Evolutionary conservation across 2,329 filamentous ascomycete genomes (phyloP), one percentile per base, ranked within the genome.

Genomic region (Aaosphaeria arxii): DNA sequence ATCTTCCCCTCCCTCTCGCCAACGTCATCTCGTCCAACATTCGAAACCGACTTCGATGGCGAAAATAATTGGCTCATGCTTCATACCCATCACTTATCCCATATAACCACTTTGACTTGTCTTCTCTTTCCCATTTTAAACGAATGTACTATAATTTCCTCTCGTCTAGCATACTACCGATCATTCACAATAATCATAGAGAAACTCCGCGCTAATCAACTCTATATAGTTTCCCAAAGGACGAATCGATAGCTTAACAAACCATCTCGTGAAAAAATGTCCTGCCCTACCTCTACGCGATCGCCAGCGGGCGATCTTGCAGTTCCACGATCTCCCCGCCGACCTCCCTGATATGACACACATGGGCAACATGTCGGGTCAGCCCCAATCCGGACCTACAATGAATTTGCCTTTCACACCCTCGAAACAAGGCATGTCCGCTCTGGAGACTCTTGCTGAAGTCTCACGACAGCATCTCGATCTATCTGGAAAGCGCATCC

Each of bases 221-320:
- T 24, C 17, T 24, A 24, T 24, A 24, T 24, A 76, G 70, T 96
- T 96, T 54, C 88, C 89, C 54, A 95, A 95, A 67, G 91, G 91
- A 52, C 84, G 91, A 53, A 87, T 89, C 62, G 91, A 96, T 64
- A 89, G 84, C 60, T 74, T 96, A 51, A 87, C 84, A 40, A 85
- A 80, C 53, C 91, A 96, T 65, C 79, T 96, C 47, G 86, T 89
- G 45, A 94, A 91, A 69, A 90, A 88, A 76, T 96, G 91, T 67
- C 88, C 88, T 38, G 87, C 86, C 46, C 85, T 95, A 45, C 83
- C 85, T 53, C 77, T 87, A 53, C 79, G 82, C 49, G 89, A 94
- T 64, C 84, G 88, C 46, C 84, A 89, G 73, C 85, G 87, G 61
- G 88, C 88, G 48, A 80, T 87, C 55, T 76, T 89, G 50, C 82